A percentile compares a stretch with the other conserved stretches of the same genome.
phyloP scores from a whole-genome alignment of 176 grass and related monocot species.

The Eragrostis curvula region DNA sequence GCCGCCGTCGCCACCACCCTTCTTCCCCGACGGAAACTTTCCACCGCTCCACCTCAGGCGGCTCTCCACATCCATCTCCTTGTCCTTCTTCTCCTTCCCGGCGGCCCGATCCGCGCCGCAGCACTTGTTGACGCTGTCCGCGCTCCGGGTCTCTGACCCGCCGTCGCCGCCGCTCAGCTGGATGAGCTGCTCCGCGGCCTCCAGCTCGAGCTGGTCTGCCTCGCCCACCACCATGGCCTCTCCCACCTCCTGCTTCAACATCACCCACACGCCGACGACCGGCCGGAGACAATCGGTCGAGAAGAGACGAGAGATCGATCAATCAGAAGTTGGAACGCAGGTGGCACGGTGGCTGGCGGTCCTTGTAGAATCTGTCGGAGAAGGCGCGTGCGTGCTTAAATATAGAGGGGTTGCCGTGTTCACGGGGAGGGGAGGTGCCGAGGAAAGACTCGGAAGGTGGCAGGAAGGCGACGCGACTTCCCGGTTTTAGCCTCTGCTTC shows the following conservation, averaged over 20 bases:
- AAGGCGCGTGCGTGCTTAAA: constrained; percentile 37
- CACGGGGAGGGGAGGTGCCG: neutral
- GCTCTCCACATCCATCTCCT: constrained; percentile 28
- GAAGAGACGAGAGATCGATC: neutral
- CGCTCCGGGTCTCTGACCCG: constrained; percentile 35
- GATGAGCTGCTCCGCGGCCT: constrained; percentile 65
- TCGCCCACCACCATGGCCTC: neutral
- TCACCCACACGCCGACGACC: neutral
- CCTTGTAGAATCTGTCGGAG: neutral
- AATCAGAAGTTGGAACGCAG: neutral
- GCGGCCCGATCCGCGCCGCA: neutral
- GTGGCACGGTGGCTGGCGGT: neutral
- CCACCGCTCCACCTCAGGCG: neutral
- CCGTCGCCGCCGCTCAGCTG: constrained; percentile 50
- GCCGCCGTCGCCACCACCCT: neutral
- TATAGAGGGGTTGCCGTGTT: constrained; percentile 41
- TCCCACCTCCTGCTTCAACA: constrained; percentile 11
- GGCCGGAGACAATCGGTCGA: neutral
- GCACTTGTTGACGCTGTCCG: constrained; percentile 24
- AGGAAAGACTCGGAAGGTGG: constrained; percentile 51
- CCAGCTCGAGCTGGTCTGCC: constrained; percentile 42
- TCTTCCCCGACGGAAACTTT: neutral
- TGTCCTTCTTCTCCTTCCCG: neutral
- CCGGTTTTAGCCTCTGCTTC: constrained; percentile 33
- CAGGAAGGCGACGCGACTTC: constrained; percentile 33